phyloP scores from a whole-genome alignment of 495 filamentous ascomycete species.

The Hypoxylon subgilvum region DNA sequence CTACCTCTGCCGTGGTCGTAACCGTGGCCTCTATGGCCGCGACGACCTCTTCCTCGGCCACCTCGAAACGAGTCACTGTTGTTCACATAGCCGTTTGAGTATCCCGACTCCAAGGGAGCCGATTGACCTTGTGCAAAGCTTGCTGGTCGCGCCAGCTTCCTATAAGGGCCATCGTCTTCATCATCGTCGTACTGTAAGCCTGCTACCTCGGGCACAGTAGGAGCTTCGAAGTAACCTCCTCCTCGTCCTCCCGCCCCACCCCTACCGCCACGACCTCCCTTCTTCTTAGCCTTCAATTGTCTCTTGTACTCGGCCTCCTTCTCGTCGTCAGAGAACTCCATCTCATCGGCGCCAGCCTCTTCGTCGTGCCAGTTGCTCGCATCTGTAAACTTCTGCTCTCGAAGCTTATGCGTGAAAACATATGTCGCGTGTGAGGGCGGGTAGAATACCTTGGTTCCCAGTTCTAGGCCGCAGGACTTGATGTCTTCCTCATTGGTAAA shows the following conservation, averaged over 20 bases:
- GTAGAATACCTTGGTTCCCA: conserved; percentile 76
- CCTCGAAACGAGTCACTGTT: conserved; percentile 51
- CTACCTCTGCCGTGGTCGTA: conserved; percentile 46
- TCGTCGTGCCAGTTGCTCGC: conserved; percentile 94
- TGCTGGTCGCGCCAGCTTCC: conserved; percentile 68
- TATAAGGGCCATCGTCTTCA: conserved; percentile 72
- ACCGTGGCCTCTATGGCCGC: conserved; percentile 58
- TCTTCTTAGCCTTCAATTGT: conserved; percentile 65
- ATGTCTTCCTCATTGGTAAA: conserved; percentile 73
- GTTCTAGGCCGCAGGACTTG: conserved; percentile 63
- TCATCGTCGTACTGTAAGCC: conserved; percentile 60
- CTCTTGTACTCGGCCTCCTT: conserved; percentile 82
- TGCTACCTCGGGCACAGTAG: conserved; percentile 42
- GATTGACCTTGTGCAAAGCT: conserved; percentile 54
- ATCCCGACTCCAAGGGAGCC: conserved; percentile 38
- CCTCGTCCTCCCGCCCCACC: conserved; percentile 41
- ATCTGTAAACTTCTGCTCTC: conserved; percentile 80
- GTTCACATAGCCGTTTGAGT: conserved; percentile 19
- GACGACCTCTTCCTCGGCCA: conserved; percentile 51
- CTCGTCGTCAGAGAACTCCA: conserved; percentile 96
- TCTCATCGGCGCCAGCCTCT: conserved; percentile 81
- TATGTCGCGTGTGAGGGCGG: conserved; percentile 74
- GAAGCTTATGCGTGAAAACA: conserved; percentile 82
- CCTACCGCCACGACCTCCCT: conserved; percentile 47
- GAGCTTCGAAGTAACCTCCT: conserved; percentile 44